Percentiles rank a stretch among this genome's conserved stretches.
These are phyloP conservation scores for Paracoccidioides brasiliensis DNA, from an alignment of 2,329 filamentous ascomycete genomes.

Conservation along the genomic window DNA sequence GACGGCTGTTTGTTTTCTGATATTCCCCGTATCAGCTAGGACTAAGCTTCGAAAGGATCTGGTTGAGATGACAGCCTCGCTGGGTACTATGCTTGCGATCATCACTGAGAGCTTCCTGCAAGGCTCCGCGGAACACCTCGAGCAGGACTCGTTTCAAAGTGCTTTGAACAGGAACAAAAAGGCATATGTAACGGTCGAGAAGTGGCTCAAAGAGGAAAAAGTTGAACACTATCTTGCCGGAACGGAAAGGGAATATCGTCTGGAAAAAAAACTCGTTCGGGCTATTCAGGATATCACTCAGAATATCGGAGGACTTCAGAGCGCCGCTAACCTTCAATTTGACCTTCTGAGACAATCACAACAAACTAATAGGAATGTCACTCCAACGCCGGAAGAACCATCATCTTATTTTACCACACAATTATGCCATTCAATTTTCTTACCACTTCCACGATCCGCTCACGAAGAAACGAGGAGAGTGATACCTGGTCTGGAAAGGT, in stretches of 20 bases:
- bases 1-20: conserved; percentile 58
- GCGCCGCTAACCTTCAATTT: conserved; percentile 82
- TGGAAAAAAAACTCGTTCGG: conserved; percentile 68
- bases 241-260: conserved; percentile 61
- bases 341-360: conserved; percentile 57
- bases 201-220: conserved; percentile 71
- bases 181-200: conserved; percentile 57
- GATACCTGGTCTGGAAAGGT: neutral
- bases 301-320: conserved; percentile 78
- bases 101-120: conserved; percentile 75
- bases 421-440: conserved; percentile 5
- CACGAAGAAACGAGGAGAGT: neutral
- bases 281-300: conserved; percentile 77
- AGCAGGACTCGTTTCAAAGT: conserved; percentile 50
- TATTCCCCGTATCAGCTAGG: conserved; percentile 69
- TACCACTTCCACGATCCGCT: conserved; percentile 1
- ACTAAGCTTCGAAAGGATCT: conserved; percentile 60
- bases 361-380: conserved; percentile 1
- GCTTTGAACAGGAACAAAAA: conserved; percentile 52
- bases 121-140: conserved; percentile 66
- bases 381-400: conserved; percentile 8
- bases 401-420: conserved; percentile 4
- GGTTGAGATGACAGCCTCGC: conserved; percentile 56
- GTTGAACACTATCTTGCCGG: conserved; percentile 78
- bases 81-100: conserved; percentile 68